A percentile compares a stretch with the other conserved stretches of the same genome.
Conservation (phyloP, 768 basidiomycete genomes). For the Scleroderma citrinum region DNA sequence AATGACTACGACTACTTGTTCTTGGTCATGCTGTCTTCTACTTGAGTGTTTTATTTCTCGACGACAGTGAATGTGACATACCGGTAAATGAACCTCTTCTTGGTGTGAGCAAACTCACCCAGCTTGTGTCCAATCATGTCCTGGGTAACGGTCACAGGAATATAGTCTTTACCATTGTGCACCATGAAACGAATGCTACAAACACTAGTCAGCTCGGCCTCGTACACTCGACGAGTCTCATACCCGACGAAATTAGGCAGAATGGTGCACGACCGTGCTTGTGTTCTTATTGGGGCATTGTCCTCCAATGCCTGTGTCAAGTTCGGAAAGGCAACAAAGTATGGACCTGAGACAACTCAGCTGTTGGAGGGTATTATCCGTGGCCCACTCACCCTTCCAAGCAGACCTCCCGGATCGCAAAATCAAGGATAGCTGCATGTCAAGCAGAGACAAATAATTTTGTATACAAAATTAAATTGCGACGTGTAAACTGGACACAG, state of each 20-base stretch:
- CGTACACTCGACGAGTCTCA: background rate
- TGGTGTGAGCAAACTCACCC: slow-evolving; percentile 89
- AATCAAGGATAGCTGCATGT: no score
- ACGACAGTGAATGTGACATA: slow-evolving; percentile 38
- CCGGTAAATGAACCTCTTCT: slow-evolving; percentile 84
- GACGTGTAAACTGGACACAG: no score
- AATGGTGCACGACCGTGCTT: slow-evolving; percentile 86
- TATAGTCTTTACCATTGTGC: slow-evolving; percentile 89
- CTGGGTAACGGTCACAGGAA: slow-evolving; percentile 82
- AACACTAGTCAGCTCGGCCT: background rate
- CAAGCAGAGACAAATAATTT: no score
- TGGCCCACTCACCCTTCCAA: slow-evolving; percentile 60
- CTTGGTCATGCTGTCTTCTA: slow-evolving; percentile 30
- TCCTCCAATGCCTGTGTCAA: slow-evolving; percentile 73
- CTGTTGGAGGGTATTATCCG: background rate
- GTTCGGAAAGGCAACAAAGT: slow-evolving; percentile 90
- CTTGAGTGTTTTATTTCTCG: background rate
- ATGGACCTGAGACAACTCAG: slow-evolving; percentile 59
- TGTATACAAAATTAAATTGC: no score
- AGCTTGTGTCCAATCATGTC: slow-evolving; percentile 99
- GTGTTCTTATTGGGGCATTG: slow-evolving; percentile 83
- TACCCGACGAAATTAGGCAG: slow-evolving; percentile 96
- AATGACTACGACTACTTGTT: slow-evolving; percentile 27
- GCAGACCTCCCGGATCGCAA: slow-evolving; percentile 69
- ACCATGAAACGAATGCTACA: slow-evolving; percentile 80